Conservation (phyloP, 768 basidiomycete species). For the Rhizopogon vesiculosus region DNA sequence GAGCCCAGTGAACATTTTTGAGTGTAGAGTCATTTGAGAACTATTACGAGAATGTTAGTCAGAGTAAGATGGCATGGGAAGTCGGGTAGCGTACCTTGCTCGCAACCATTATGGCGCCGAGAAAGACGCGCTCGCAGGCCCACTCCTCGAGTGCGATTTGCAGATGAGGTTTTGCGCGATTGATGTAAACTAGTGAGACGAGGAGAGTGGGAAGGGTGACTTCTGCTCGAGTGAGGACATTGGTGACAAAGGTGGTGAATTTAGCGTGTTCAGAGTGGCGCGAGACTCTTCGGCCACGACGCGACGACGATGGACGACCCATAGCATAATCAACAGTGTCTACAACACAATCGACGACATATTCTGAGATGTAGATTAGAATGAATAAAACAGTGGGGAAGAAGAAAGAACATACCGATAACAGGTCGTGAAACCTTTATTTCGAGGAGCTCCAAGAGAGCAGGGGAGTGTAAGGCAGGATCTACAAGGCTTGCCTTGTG, state of each 20-base stretch:
- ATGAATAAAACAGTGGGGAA: neutral
- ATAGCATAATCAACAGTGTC: conserved; percentile 77
- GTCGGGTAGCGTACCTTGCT: conserved; percentile 57
- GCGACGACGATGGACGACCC: conserved; percentile 56
- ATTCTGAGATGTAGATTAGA: conserved; percentile 39
- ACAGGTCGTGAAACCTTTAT: conserved; percentile 56
- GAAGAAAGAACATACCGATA: conserved; percentile 47
- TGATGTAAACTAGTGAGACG: conserved; percentile 70
- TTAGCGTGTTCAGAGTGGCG: conserved; percentile 48
- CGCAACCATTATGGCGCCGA: conserved; percentile 84
- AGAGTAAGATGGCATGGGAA: conserved; percentile 8
- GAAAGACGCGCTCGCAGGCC: conserved; percentile 88
- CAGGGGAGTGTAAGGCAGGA: conserved; percentile 57
- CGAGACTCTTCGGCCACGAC: conserved; percentile 41
- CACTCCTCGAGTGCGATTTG: conserved; percentile 80
- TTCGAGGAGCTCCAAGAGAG: conserved; percentile 64
- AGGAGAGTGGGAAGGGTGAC: conserved; percentile 67
- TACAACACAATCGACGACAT: conserved; percentile 61
- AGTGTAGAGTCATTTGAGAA: conserved; percentile 87
- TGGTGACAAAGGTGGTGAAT: conserved; percentile 62
- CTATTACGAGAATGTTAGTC: conserved; percentile 26
- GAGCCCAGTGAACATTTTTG: conserved; percentile 88
- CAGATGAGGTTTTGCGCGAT: conserved; percentile 72
- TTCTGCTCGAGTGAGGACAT: conserved; percentile 70
- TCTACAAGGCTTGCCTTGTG: conserved; percentile 57